phyloP scores from a whole-genome alignment of 1,139 yeast species.

The Yamadazyma taylorii region DNA sequence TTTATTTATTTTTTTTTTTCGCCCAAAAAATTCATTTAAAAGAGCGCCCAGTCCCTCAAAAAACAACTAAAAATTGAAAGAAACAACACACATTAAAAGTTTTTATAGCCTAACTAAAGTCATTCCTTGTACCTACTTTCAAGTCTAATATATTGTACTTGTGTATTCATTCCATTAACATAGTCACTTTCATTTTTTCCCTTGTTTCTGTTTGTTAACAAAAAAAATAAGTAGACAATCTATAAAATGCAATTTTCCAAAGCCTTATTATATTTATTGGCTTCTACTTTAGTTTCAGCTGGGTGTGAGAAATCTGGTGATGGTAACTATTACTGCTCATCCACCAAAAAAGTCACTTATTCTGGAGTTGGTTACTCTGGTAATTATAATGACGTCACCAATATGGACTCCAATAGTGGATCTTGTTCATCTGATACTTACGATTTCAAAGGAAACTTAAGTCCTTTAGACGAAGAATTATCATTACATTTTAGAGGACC shows the following conservation, averaged over 20 bases:
- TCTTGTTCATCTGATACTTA: slow-evolving; percentile 53
- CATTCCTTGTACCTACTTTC: slow-evolving; percentile 16
- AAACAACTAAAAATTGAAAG: background rate
- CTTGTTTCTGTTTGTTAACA: background rate
- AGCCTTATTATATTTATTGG: slow-evolving; percentile 21
- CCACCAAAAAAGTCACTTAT: slow-evolving; percentile 68
- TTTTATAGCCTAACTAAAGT: slow-evolving; percentile 17
- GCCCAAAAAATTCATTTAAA: background rate
- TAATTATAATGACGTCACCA: slow-evolving; percentile 58
- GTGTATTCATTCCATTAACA: slow-evolving; percentile 1
- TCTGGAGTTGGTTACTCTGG: slow-evolving; percentile 69
- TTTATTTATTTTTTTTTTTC: background rate
- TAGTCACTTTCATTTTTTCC: background rate
- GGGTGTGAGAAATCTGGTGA: slow-evolving; percentile 31
- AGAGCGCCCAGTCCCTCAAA: background rate
- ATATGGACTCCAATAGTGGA: slow-evolving; percentile 45
- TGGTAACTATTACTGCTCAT: slow-evolving; percentile 84
- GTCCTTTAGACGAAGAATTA: slow-evolving; percentile 69
- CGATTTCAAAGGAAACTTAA: slow-evolving; percentile 58
- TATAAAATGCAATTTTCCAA: slow-evolving; percentile 20
- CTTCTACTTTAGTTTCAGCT: slow-evolving; percentile 24
- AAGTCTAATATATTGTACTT: background rate
- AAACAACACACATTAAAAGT: background rate
- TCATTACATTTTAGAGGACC: slow-evolving; percentile 88
- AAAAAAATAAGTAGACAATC: too few species aligned